A percentile compares a stretch with the other conserved stretches of the same genome.
Conservation (phyloP, 1,139 yeast species). For the Geotrichum phurueaensis region DNA sequence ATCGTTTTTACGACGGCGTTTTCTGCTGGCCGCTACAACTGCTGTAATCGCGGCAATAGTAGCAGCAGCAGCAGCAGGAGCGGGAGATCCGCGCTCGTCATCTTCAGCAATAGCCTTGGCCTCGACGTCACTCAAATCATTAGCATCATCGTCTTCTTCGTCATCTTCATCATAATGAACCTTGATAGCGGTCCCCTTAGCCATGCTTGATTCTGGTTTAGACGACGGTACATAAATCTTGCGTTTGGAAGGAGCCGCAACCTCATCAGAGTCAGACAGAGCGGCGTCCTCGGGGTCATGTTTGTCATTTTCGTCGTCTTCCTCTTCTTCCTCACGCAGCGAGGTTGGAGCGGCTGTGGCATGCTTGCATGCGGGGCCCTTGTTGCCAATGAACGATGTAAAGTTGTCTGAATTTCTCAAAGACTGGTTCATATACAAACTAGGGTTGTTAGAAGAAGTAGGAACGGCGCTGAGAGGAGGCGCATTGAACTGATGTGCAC, state of each 20-base stretch:
- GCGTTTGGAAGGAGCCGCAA: slow-evolving; percentile 8
- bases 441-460: slow-evolving; percentile 1
- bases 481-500: not conserved
- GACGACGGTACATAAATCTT: not conserved
- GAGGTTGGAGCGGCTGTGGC: not conserved
- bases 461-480: slow-evolving; percentile 11
- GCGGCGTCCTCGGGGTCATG: slow-evolving; percentile 32
- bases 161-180: slow-evolving; percentile 2
- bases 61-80: not conserved
- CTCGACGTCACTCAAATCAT: slow-evolving; percentile 17
- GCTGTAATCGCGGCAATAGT: not conserved
- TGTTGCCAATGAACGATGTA: not conserved
- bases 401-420: not conserved
- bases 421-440: slow-evolving; percentile 8
- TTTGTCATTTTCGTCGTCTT: slow-evolving; percentile 25
- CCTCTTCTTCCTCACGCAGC: slow-evolving; percentile 17
- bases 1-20: not conserved
- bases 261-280: slow-evolving; percentile 26
- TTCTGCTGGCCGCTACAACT: not conserved
- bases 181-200: not conserved
- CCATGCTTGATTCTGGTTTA: not conserved
- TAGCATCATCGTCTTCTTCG: slow-evolving; percentile 19
- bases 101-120: slow-evolving; percentile 19
- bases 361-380: not conserved
- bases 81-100: slow-evolving; percentile 15